Evolutionary conservation across 2,329 filamentous ascomycete genomes (phyloP).

Genomic region (Neophaeococcomyces mojaviensis): DNA sequence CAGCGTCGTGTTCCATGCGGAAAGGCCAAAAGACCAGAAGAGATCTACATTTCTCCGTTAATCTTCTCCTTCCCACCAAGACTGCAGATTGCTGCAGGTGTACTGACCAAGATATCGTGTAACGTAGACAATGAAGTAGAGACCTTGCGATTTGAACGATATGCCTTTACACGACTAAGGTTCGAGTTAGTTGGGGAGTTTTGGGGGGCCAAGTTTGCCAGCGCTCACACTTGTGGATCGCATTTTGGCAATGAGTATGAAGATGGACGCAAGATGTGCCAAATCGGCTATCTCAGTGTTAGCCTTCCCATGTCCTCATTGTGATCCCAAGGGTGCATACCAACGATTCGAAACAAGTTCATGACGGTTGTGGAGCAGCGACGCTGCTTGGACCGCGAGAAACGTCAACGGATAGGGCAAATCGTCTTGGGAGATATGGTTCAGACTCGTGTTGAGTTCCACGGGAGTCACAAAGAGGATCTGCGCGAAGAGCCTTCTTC

Average conservation of each 20-base stretch:
- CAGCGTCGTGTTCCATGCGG: conserved; percentile 87
- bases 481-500: no score
- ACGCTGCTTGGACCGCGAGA: conserved; percentile 8
- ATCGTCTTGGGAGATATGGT: no score
- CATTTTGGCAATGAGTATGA: conserved; percentile 97
- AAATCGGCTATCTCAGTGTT: conserved; percentile 62
- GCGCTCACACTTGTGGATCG: conserved; percentile 70
- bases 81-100: neutral
- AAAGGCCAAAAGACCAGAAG: conserved; percentile 72
- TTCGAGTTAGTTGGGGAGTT: neutral
- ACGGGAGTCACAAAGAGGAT: no score
- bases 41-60: conserved; percentile 55
- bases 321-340: conserved; percentile 35
- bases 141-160: conserved; percentile 95
- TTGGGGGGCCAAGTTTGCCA: conserved; percentile 13
- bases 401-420: no score
- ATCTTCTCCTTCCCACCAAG: neutral
- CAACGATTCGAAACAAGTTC: conserved; percentile 64
- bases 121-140: conserved; percentile 90
- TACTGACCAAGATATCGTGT: conserved; percentile 76
- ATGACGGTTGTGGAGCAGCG: conserved; percentile 37
- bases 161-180: conserved; percentile 92
- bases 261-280: conserved; percentile 87
- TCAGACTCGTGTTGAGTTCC: no score
- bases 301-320: neutral